phyloP scores from a whole-genome alignment of 805 yeast genomes.

The Nematodospora valgi region DNA sequence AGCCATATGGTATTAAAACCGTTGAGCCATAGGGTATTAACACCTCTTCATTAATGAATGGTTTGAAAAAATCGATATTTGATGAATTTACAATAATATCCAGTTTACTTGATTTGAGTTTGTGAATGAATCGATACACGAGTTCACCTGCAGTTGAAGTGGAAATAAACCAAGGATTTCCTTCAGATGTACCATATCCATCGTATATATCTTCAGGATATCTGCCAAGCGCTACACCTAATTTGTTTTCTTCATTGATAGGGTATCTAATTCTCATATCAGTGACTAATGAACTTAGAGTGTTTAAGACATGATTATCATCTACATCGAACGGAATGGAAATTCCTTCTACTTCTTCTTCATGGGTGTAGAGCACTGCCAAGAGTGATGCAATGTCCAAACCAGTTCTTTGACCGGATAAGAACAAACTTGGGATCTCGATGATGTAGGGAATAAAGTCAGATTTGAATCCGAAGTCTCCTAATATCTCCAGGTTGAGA shows the following conservation, averaged over 20 bases:
- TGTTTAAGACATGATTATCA: constrained; percentile 56
- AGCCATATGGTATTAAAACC: constrained; percentile 30
- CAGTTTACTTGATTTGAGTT: constrained; percentile 31
- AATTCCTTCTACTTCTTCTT: constrained; percentile 26
- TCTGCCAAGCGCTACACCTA: constrained; percentile 78
- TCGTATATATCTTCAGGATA: constrained; percentile 92
- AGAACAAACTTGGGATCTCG: constrained; percentile 57
- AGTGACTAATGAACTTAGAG: constrained; percentile 57
- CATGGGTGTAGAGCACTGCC: constrained; percentile 47
- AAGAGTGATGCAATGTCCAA: constrained; percentile 74
- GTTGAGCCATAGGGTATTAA: no score
- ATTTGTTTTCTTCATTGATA: constrained; percentile 51
- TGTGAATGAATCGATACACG: constrained; percentile 51
- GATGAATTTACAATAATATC: constrained; percentile 42
- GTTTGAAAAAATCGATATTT: constrained; percentile 26
- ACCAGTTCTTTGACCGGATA: constrained; percentile 54
- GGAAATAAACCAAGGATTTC: constrained; percentile 91
- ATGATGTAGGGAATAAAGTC: constrained; percentile 50
- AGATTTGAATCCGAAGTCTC: constrained; percentile 38
- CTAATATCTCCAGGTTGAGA: constrained; percentile 19
- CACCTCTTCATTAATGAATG: constrained; percentile 26
- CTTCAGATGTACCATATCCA: constrained; percentile 67
- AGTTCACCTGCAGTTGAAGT: constrained; percentile 69
- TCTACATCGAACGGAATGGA: constrained; percentile 55
- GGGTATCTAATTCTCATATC: constrained; percentile 79